A percentile compares a stretch with the other conserved stretches of the same genome.
phyloP scores from a whole-genome alignment of 169 alveolate genomes.

The Babesia microti region DNA sequence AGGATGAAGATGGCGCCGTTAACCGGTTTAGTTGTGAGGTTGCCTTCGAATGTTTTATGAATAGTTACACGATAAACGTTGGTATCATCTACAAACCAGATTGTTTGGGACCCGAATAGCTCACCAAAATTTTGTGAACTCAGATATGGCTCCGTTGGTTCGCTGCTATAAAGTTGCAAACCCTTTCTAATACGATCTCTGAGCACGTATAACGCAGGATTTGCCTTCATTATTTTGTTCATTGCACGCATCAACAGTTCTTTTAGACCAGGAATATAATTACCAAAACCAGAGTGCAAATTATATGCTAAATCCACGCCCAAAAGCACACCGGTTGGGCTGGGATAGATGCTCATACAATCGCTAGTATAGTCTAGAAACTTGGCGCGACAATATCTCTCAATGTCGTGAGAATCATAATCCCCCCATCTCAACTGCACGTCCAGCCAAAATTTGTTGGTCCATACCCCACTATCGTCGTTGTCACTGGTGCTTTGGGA shows the following conservation, averaged over 20 bases:
- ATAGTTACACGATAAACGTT: conserved; percentile 99
- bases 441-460: conserved; percentile 94
- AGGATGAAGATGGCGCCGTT: conserved; percentile 99
- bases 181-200: conserved; percentile 99
- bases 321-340: conserved; percentile 95
- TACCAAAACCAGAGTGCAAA: conserved; percentile 97
- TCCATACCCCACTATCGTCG: conserved; percentile 38
- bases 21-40: conserved; percentile 98
- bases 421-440: conserved; percentile 99
- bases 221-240: conserved; percentile 98
- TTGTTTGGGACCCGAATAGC: conserved; percentile 94
- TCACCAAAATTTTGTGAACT: conserved; percentile 97
- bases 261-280: conserved; percentile 96
- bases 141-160: conserved; percentile 99
- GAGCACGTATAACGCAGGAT: conserved; percentile 98
- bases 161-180: conserved; percentile 95
- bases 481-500: conserved; percentile 79
- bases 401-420: conserved; percentile 99
- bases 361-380: conserved; percentile 99
- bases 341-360: conserved; percentile 95
- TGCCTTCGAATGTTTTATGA: conserved; percentile 99
- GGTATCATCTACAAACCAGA: conserved; percentile 99
- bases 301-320: conserved; percentile 99
- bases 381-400: conserved; percentile 97
- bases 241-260: conserved; percentile 90